phyloP scores from a whole-genome alignment of 139 green algal genomes.

The Penium margaritaceum region DNA sequence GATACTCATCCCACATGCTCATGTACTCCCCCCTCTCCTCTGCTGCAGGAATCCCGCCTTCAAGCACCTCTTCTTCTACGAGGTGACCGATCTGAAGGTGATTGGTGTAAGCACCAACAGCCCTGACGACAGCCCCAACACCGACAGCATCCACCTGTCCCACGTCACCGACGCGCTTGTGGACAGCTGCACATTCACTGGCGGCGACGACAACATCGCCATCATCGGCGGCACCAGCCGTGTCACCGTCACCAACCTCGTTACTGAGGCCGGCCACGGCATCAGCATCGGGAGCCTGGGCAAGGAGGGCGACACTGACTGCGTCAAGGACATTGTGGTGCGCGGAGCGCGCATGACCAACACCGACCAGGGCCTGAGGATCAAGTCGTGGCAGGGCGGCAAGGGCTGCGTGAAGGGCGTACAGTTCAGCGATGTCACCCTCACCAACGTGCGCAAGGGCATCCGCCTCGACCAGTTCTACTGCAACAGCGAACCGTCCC shows the following conservation, averaged over 20 bases:
- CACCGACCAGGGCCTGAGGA: neutral
- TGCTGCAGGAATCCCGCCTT: neutral
- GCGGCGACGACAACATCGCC: neutral
- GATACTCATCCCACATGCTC: neutral
- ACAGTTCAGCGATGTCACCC: neutral
- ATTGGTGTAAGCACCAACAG: neutral
- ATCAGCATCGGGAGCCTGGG: conserved; percentile 11
- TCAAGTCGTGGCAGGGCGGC: conserved; percentile 12
- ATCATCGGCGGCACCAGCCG: neutral
- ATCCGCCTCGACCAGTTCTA: conserved; percentile 11
- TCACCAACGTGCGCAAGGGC: neutral
- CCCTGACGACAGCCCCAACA: conserved; percentile 3
- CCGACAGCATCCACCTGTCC: conserved; percentile 1
- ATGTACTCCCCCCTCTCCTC: neutral
- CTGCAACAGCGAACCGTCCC: neutral
- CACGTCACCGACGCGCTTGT: neutral
- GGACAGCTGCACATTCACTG: neutral
- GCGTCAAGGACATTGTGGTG: neutral
- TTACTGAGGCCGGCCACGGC: neutral
- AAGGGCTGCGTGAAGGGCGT: neutral
- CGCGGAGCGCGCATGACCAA: neutral
- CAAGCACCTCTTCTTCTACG: conserved; percentile 11
- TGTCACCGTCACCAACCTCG: neutral
- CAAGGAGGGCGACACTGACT: neutral
- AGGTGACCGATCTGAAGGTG: neutral